Evolutionary conservation across 306 rosid genomes (phyloP).

Genomic region (Vigna trinervia): DNA sequence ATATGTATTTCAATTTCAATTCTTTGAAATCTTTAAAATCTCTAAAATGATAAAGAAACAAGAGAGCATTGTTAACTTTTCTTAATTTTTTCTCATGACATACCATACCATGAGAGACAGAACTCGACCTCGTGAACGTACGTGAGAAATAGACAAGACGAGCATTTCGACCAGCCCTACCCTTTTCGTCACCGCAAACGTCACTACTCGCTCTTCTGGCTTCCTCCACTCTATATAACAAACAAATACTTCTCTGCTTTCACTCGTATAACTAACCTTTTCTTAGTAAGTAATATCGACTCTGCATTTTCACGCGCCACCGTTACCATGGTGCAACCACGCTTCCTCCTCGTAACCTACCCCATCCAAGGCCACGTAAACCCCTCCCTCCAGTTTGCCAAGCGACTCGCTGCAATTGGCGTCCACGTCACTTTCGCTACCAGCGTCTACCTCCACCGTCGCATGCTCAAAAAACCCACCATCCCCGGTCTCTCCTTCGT

Average conservation of each 20-base stretch:
- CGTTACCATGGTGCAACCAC: constrained; percentile 37
- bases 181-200: constrained; percentile 12
- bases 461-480: constrained; percentile 30
- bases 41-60: too few species aligned
- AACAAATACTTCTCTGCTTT: background rate
- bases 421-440: constrained; percentile 51
- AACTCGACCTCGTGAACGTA: too few species aligned
- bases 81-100: too few species aligned
- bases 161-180: too few species aligned
- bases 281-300: too few species aligned
- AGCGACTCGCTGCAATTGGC: constrained; percentile 43
- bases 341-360: constrained; percentile 50
- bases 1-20: too few species aligned
- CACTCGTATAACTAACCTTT: too few species aligned
- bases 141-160: too few species aligned
- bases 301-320: constrained; percentile 15
- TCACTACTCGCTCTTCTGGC: background rate
- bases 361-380: constrained; percentile 62
- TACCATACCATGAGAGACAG: too few species aligned
- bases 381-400: constrained; percentile 58
- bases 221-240: too few species aligned
- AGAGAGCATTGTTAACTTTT: too few species aligned
- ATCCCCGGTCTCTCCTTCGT: constrained; percentile 41
- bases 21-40: too few species aligned
- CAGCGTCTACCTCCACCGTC: constrained; percentile 36